Evolutionary conservation across 441 rosid species (phyloP).

Genomic region (Corymbia calophylla): DNA sequence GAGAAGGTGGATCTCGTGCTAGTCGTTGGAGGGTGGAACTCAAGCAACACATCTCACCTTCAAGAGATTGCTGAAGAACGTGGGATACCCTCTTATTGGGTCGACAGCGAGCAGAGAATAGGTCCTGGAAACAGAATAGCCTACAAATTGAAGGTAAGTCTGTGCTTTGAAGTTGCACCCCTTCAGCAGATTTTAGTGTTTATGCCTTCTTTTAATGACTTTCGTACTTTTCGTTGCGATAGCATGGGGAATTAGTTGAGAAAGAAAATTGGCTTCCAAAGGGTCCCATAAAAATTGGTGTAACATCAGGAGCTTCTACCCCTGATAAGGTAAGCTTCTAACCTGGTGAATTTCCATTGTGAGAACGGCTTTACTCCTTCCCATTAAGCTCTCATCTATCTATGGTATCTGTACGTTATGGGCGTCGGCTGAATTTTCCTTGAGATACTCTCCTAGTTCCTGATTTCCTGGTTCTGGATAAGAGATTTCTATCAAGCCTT

Average conservation of each 20-base stretch:
- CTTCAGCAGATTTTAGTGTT: background rate
- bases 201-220: background rate
- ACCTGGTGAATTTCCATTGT: background rate
- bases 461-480: background rate
- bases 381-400: background rate
- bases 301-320: constrained; percentile 99
- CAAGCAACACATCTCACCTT: constrained; percentile 96
- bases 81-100: constrained; percentile 93
- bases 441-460: background rate
- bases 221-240: background rate
- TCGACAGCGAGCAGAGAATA: constrained; percentile 75
- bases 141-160: constrained; percentile 61
- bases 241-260: constrained; percentile 92
- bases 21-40: constrained; percentile 97
- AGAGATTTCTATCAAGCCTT: background rate
- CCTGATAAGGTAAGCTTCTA: constrained; percentile 72
- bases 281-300: constrained; percentile 79
- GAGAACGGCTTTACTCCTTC: background rate
- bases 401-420: background rate
- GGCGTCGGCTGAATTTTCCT: background rate
- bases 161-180: background rate
- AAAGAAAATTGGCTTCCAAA: constrained; percentile 80
- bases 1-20: constrained; percentile 78
- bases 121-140: constrained; percentile 94
- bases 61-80: constrained; percentile 89